Base-by-base conservation (phyloP, 1,139 yeast genomes). In the Saccharomyces hybrid region DNA sequence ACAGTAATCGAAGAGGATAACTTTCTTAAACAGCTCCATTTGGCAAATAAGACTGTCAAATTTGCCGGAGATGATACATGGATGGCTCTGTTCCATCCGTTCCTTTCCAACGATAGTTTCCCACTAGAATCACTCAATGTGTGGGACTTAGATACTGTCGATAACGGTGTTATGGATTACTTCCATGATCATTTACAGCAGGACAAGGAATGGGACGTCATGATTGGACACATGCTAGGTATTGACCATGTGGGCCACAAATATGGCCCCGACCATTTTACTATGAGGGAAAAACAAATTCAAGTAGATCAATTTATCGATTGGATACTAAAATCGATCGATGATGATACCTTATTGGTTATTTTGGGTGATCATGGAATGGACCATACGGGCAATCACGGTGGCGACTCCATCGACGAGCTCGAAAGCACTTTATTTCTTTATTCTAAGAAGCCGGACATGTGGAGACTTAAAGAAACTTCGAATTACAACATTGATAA, bases 191-290 rank as follows among this genome's bases (percentile, higher is more conserved):
- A 88, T 64, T 47, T 64, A 44, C 46, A 53, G 13, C 62, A 88
- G 25, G 76, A 75, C 59, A 86, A 90, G 1, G 70, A 77, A 14
- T 89, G 96, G 95, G 95, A 88, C 63, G 79, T 91, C 8, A 73
- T 89, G n/a, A 81, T 93, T 53, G 98, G 97, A 2, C 99, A 95
- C 69, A 81, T 87, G 72, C 77, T 95, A 25, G 99, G 99, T 5
- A 95, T 95, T 1, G 99, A 95, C 67, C 99, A 95, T 71, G 96
- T 91, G 42, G 99, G 99, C 1, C 99, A 95, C 70, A 77, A 97
- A 59, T 91, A 85, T 67, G 99, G 99, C 0, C 99, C 99, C 1
- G 77, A 82, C 58, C 98, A 93, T 68, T 80, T 75, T 54, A 80
- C 90, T 7, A 93, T 95, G 97, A 77, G 78, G 58, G 82, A 80